Evolutionary conservation across 78 protist genomes (phyloP), one percentile per base, ranked within the genome.

Genomic region (Polysphondylium violaceum): DNA sequence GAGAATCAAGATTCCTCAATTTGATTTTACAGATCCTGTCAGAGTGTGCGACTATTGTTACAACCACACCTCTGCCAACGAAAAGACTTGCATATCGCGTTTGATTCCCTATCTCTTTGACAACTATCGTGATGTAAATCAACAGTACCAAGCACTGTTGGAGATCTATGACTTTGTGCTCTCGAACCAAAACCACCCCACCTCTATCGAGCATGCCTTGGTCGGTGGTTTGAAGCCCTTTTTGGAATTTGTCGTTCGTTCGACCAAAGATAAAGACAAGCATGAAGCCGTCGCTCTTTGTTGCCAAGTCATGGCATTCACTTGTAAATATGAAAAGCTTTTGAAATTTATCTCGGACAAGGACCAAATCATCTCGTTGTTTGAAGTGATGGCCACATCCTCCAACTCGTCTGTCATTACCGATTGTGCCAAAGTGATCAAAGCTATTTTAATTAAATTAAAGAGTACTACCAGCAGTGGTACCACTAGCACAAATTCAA

Each of bases 151-250:
- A 68, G 89, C 89, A 55, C 31, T 81, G 14, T 36, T 64, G 17
- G 89, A 81, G 31, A 64, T 81, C n/a, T 81, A 81, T 41, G 89
- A 81, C 56, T 81, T 53, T 41, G 40, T 81, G 12, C n/a, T 81
- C 2, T 27, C 77, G n/a, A 38, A 67, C 40, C 77, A 81, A 31
- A 53, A 50, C 1, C 44, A 78, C 23, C 33, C 43, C 21, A 60
- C 41, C 2, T n/a, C 33, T 8, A 56, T 81, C 41, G 89, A 81
- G 27, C 1, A 38, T 4, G 89, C 89, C n/a, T 27, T 81, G 8
- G 89, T 81, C 16, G 89, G 89, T 40, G 89, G 89, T 9, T 68
- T 81, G 16, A 81, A 67, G 40, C 89, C 89, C 64, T 81, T 81
- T 68, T 55, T 81, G 53, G 89, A 81, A 11, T 81, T 55, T 55